phyloP scores from a whole-genome alignment of 2,329 filamentous ascomycete species.

The Botrytis sinoallii region DNA sequence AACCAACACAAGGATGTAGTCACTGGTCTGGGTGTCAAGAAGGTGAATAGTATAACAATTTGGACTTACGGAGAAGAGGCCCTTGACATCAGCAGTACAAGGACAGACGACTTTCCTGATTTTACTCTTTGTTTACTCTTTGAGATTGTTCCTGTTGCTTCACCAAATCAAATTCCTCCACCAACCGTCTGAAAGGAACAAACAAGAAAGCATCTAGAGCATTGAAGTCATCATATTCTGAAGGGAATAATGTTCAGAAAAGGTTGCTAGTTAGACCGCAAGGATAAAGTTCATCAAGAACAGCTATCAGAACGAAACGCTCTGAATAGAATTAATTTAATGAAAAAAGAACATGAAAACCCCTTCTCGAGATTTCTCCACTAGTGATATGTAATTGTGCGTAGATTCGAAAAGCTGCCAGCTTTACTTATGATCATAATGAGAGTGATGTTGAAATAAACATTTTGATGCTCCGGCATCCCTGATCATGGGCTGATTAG shows the following conservation, averaged over 20 bases:
- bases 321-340: neutral
- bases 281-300: neutral
- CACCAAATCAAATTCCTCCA: neutral
- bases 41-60: neutral
- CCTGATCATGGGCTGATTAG: neutral
- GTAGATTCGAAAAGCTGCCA: too few species aligned
- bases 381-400: neutral
- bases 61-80: neutral
- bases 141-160: neutral
- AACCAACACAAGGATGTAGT: neutral
- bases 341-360: neutral
- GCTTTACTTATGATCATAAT: neutral
- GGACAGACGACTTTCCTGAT: neutral
- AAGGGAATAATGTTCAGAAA: neutral
- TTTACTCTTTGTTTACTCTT: neutral
- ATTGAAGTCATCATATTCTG: neutral
- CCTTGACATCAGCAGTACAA: neutral
- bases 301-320: neutral
- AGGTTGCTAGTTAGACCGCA: neutral
- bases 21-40: neutral
- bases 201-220: neutral
- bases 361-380: too few species aligned
- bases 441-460: neutral
- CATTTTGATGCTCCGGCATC: neutral
- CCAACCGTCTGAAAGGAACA: neutral